Base-by-base conservation (phyloP, 2,329 filamentous ascomycete species). In the Pleoardoris graminearum region DNA sequence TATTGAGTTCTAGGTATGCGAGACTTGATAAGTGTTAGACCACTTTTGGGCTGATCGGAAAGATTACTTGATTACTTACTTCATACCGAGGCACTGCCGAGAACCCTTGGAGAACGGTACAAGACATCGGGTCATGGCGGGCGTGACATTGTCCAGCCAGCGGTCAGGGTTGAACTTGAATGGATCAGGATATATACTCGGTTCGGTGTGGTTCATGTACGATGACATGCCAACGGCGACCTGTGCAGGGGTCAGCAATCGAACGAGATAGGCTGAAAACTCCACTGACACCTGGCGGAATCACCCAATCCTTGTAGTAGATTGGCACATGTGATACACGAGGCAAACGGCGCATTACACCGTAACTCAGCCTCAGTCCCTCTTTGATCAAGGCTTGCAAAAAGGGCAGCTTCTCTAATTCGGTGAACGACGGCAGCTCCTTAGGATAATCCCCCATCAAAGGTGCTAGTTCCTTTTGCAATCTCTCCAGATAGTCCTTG, bases 131-230 rank as follows among this genome's bases (percentile, higher is more conserved):
- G 35, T 41, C 46, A 50, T 53, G 11, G 43, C 50, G 5, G 50
- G 50, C 2, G 32, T 45, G 25, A 43, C 36, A 12, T 43, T 22
- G 2, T 36, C 36, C 7, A 30, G 1, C 41, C 43, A 55, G 21
- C 53, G 55, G 19, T 55, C 50, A 4, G 55, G 55, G 12, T 39
- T 41, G 39, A 57, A 59, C 6, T 21, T 12, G 16, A 50, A 48
- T 14, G 51, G 55, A 50, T 60, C 16, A 47, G 53, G 29, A 55
- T 55, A 50, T 38, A 50, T 14, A 41, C 11, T 23, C 2, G 60
- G 53, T 29, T 67, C 65, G 23, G 69, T 60, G 43, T 76, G 75
- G 50, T 77, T 71, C 43, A 52, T 38, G 22, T 48, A 52, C 12
- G 43, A 36, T 7, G 50, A 52, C 50, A 52, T 52, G 29, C 43